Evolutionary conservation across 139 green algal genomes (phyloP).

Genomic region (Raphidocelis subcapitata): DNA sequence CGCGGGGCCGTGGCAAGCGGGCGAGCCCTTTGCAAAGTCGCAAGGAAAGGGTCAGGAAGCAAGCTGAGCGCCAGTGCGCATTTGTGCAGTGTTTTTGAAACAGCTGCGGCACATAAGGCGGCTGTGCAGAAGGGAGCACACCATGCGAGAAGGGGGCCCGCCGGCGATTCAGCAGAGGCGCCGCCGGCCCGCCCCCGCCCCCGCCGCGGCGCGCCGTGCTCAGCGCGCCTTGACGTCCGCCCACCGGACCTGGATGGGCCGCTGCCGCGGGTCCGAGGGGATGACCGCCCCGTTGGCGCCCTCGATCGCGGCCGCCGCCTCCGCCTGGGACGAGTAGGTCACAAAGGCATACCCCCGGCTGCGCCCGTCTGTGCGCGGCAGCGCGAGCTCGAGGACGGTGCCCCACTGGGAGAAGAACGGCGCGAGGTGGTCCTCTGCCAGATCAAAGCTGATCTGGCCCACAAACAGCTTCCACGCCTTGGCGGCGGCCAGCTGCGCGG

Average conservation of each 20-base stretch:
- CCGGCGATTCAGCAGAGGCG: too few species aligned
- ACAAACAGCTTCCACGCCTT: constrained; percentile 36
- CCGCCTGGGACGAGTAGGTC: constrained; percentile 12
- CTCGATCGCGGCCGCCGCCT: constrained; percentile 13
- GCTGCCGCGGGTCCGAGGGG: constrained; percentile 6
- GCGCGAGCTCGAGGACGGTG: constrained; percentile 24
- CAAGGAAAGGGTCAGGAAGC: too few species aligned
- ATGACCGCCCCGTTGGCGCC: constrained; percentile 14
- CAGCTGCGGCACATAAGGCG: too few species aligned
- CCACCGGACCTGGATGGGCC: constrained; percentile 17
- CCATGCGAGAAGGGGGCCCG: too few species aligned
- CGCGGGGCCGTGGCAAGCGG: too few species aligned
- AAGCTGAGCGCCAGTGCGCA: too few species aligned
- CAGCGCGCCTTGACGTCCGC: constrained; percentile 10
- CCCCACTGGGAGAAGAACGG: constrained; percentile 28
- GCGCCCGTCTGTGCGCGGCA: constrained; percentile 23
- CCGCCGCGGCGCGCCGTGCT: too few species aligned
- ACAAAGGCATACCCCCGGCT: constrained; percentile 28
- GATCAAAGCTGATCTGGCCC: constrained; percentile 27
- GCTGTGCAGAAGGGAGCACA: too few species aligned
- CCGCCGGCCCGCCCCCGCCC: too few species aligned
- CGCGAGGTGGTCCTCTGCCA: constrained; percentile 18
- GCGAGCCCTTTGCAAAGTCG: too few species aligned
- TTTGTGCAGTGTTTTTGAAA: too few species aligned
- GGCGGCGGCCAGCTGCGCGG: not conserved